Percentiles rank a stretch among this genome's conserved stretches.
Conservation (phyloP, 768 basidiomycete species). For the Tricholoma bakamatsutake region DNA sequence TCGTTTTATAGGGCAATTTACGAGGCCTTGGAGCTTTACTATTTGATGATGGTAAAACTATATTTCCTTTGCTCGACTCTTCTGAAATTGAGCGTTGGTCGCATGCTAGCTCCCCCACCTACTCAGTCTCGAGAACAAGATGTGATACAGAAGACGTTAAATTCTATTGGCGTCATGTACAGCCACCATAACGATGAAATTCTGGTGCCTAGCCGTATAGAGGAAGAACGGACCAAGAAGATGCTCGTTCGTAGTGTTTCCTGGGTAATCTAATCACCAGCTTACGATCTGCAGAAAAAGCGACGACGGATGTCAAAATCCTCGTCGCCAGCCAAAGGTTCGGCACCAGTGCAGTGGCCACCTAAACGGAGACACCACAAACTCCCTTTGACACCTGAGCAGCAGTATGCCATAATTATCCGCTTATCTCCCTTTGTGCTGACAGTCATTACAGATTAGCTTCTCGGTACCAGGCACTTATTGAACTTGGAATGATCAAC, state of each 20-base stretch:
- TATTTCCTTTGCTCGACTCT: not conserved
- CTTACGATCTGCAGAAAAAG: slow-evolving; percentile 22
- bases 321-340: slow-evolving; percentile 13
- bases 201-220: slow-evolving; percentile 60
- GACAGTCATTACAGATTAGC: slow-evolving; percentile 34
- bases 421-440: not conserved
- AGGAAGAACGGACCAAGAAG: slow-evolving; percentile 54
- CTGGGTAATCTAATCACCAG: not conserved
- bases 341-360: slow-evolving; percentile 53
- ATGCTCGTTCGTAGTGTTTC: slow-evolving; percentile 39
- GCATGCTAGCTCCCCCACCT: slow-evolving; percentile 29
- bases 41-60: slow-evolving; percentile 57
- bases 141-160: slow-evolving; percentile 48
- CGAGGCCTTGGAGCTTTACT: slow-evolving; percentile 60
- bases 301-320: slow-evolving; percentile 20
- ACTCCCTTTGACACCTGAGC: slow-evolving; percentile 36
- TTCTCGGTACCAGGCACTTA: slow-evolving; percentile 52
- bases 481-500: slow-evolving; percentile 56
- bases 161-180: slow-evolving; percentile 59
- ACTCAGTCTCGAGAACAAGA: slow-evolving; percentile 34
- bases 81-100: not conserved
- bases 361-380: slow-evolving; percentile 57
- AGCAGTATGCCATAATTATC: slow-evolving; percentile 35
- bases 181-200: slow-evolving; percentile 73
- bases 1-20: slow-evolving; percentile 38